Conservation (phyloP, 2,329 filamentous ascomycete genomes). For the Penicillium sp. region DNA sequence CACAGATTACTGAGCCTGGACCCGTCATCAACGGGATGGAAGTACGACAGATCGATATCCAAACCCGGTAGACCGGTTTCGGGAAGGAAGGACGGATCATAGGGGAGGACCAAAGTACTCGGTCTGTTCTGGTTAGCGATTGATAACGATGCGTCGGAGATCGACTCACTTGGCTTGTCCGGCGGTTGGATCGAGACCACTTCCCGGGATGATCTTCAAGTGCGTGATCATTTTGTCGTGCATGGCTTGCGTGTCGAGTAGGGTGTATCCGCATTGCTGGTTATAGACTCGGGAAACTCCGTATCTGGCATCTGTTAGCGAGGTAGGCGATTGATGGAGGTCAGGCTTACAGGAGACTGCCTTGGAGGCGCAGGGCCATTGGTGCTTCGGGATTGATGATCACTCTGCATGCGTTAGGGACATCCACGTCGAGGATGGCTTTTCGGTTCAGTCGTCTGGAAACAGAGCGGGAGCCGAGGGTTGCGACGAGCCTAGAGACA, state of each 20-base stretch:
- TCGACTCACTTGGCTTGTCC: conserved; percentile 68
- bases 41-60: conserved; percentile 51
- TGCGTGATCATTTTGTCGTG: conserved; percentile 72
- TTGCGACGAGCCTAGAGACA: conserved; percentile 82
- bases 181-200: conserved; percentile 68
- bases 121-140: conserved; percentile 59
- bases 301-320: conserved; percentile 51
- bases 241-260: conserved; percentile 75
- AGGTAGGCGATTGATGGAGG: neutral
- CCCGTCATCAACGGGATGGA: conserved; percentile 41
- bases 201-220: conserved; percentile 59
- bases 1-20: conserved; percentile 37
- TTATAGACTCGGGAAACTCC: conserved; percentile 82
- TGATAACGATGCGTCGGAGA: no score
- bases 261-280: conserved; percentile 84
- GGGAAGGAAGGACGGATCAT: conserved; percentile 80
- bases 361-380: conserved; percentile 85
- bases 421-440: conserved; percentile 83
- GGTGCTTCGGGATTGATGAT: conserved; percentile 84
- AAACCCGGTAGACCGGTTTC: conserved; percentile 64
- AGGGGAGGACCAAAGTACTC: conserved; percentile 68
- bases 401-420: conserved; percentile 83
- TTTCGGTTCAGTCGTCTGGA: conserved; percentile 78
- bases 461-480: conserved; percentile 71
- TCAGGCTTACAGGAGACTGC: conserved; percentile 71